phyloP scores from a whole-genome alignment of 257 asterid species.

The Buddleja alternifolia region DNA sequence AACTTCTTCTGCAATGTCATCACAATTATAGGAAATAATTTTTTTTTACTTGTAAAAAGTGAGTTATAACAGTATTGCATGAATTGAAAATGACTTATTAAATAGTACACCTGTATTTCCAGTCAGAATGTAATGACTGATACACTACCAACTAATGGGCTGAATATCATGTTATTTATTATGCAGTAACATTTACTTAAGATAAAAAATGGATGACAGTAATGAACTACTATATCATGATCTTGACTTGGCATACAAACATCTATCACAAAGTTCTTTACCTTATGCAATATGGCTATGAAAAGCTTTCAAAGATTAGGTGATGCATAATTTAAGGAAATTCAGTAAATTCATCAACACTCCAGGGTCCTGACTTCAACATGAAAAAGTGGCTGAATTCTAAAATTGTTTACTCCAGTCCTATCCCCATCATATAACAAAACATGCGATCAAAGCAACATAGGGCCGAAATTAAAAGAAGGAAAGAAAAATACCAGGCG shows the following conservation, averaged over 20 bases:
- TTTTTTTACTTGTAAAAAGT: neutral
- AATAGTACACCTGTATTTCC: neutral
- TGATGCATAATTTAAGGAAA: neutral
- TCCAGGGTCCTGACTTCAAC: neutral
- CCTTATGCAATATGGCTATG: neutral
- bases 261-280: neutral
- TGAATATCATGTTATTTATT: neutral
- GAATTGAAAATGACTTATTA: neutral
- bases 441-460: no score
- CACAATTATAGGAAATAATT: no score
- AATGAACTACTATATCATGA: neutral
- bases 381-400: neutral
- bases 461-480: no score
- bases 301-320: constrained; percentile 1
- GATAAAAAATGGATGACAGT: neutral
- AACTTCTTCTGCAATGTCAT: neutral
- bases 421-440: neutral
- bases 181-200: no score
- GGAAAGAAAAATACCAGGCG: no score
- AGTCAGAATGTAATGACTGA: neutral
- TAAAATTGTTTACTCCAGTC: neutral
- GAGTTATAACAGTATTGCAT: neutral
- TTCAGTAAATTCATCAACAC: neutral
- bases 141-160: neutral
- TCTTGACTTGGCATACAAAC: neutral